Conservation (phyloP, 306 rosid genomes). For the Aeschynomene evenia region DNA sequence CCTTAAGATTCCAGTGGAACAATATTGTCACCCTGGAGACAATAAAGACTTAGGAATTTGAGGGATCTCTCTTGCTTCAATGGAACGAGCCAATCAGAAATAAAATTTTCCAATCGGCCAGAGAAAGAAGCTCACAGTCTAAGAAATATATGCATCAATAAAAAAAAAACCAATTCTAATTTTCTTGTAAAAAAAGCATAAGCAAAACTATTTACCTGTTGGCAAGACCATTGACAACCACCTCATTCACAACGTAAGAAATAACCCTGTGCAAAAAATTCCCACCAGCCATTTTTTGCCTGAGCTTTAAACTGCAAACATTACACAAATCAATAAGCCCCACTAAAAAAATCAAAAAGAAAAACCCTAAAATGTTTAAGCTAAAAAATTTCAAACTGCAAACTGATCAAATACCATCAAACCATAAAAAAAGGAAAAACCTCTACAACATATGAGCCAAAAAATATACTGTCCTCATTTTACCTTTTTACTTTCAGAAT, state of each 20-base stretch:
- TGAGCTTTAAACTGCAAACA: slow-evolving; percentile 32
- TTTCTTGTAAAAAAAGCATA: no score
- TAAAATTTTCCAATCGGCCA: background rate
- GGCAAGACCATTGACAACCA: slow-evolving; percentile 53
- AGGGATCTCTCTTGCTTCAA: background rate
- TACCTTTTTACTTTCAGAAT: background rate
- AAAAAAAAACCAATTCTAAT: background rate
- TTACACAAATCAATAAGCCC: background rate
- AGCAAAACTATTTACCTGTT: slow-evolving; percentile 33
- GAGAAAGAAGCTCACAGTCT: slow-evolving; percentile 14
- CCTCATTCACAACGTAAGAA: slow-evolving; percentile 47
- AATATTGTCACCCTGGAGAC: slow-evolving; percentile 1
- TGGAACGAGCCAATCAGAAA: slow-evolving; percentile 15
- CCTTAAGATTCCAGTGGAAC: background rate
- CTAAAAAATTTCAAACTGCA: background rate
- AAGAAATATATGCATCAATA: background rate
- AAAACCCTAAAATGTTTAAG: background rate
- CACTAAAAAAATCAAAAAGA: background rate
- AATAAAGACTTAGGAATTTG: background rate
- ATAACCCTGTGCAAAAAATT: slow-evolving; percentile 42
- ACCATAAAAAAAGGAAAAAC: no score
- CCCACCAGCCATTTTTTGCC: slow-evolving; percentile 46
- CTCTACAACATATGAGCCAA: no score
- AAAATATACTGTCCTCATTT: no score
- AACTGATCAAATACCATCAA: background rate